These are phyloP conservation scores for Microstegium vimineum DNA, from an alignment of 176 grass and related monocot species.

Conservation along the genomic window DNA sequence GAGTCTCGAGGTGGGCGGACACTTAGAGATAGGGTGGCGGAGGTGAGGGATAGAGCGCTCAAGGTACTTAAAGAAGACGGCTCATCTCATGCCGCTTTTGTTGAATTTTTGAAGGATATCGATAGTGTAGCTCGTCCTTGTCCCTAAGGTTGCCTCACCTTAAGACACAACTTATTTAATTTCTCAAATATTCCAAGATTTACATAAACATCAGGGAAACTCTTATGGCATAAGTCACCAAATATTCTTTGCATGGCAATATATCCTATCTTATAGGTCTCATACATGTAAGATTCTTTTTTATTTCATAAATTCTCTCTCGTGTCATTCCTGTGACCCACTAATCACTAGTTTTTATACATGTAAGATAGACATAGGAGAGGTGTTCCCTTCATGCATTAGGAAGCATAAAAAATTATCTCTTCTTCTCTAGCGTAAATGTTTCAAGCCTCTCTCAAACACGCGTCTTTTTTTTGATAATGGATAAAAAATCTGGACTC, in stretches of 20 bases:
- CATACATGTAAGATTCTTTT: too few relatives aligned
- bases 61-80: not conserved
- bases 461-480: not conserved
- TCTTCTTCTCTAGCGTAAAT: not conserved
- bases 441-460: not conserved
- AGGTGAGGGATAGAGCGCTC: not conserved
- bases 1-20: conserved; percentile 26
- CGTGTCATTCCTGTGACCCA: not conserved
- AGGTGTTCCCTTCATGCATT: not conserved
- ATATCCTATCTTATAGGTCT: too few relatives aligned
- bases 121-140: not conserved
- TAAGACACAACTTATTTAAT: too few relatives aligned
- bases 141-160: not conserved
- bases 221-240: too few relatives aligned
- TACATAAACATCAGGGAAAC: too few relatives aligned
- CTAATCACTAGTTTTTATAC: not conserved
- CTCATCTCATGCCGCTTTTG: not conserved
- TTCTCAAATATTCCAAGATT: too few relatives aligned
- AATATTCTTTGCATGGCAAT: too few relatives aligned
- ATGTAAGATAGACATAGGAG: not conserved
- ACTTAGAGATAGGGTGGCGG: not conserved
- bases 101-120: not conserved
- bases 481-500: too few relatives aligned
- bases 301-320: not conserved
- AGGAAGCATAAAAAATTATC: not conserved